These are phyloP conservation scores for Magnusiomyces fungicola DNA, from an alignment of 1,139 yeast species.

Conservation along the genomic window DNA sequence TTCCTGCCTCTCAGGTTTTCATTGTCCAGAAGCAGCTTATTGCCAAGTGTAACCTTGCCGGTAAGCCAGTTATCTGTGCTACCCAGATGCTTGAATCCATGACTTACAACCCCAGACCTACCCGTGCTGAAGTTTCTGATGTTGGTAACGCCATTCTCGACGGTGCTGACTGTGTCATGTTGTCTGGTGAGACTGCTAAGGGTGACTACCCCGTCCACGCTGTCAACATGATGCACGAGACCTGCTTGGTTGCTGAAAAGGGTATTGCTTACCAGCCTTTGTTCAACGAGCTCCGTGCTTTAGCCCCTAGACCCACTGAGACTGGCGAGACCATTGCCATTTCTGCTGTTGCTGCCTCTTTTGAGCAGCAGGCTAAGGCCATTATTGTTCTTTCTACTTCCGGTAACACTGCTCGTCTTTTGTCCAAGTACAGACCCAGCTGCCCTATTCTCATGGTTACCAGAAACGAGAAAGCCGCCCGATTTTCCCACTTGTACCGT, in stretches of 20 bases:
- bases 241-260: constrained; percentile 93
- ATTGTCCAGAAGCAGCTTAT: constrained; percentile 98
- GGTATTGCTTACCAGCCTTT: constrained; percentile 86
- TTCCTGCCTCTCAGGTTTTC: constrained; percentile 98
- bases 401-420: constrained; percentile 92
- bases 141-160: constrained; percentile 98
- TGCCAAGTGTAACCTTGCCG: constrained; percentile 98
- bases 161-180: constrained; percentile 99
- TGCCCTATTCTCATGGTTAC: constrained; percentile 98
- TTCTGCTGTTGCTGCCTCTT: constrained; percentile 93
- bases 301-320: constrained; percentile 83
- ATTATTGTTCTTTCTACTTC: constrained; percentile 92
- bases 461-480: constrained; percentile 86
- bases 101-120: constrained; percentile 99
- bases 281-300: constrained; percentile 81
- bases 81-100: constrained; percentile 99
- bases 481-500: constrained; percentile 93
- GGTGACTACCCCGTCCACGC: constrained; percentile 98
- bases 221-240: constrained; percentile 98
- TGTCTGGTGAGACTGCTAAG: constrained; percentile 99
- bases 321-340: constrained; percentile 96
- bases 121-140: constrained; percentile 99
- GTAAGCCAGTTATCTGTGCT: constrained; percentile 99
- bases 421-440: constrained; percentile 95
- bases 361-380: constrained; percentile 95